Evolutionary conservation across 352 stramenopile species (phyloP).

Genomic region (Thalassiosira ordinaria): DNA sequence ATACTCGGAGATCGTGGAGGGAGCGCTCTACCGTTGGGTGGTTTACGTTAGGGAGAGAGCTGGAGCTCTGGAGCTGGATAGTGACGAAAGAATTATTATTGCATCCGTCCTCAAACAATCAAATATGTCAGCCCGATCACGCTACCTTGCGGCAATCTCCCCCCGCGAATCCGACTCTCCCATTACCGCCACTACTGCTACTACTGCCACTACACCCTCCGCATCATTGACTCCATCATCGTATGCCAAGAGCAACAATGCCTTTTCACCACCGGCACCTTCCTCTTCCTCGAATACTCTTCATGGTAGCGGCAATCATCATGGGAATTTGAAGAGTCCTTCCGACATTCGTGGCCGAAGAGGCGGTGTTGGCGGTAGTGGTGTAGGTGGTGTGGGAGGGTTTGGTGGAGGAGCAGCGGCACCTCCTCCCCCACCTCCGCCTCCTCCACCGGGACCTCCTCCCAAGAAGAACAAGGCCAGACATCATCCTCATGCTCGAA

Average conservation of each 20-base stretch:
- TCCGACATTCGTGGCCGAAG: slow-evolving; percentile 12
- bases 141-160: slow-evolving; percentile 41
- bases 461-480: slow-evolving; percentile 43
- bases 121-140: slow-evolving; percentile 44
- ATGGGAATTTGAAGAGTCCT: slow-evolving; percentile 5
- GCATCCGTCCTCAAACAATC: no score
- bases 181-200: not conserved
- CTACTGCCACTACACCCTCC: not conserved
- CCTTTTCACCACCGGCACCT: not conserved
- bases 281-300: no score
- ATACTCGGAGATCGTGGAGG: no score
- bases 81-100: no score
- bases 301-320: not conserved
- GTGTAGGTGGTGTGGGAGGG: not conserved
- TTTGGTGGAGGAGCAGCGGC: not conserved
- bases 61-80: no score
- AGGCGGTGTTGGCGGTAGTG: not conserved
- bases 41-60: no score
- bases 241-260: not conserved
- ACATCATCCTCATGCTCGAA: slow-evolving; percentile 9
- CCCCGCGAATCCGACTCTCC: not conserved
- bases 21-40: no score
- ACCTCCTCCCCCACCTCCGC: slow-evolving; percentile 24
- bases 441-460: slow-evolving; percentile 46
- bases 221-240: not conserved